These are phyloP conservation scores for Nakazawaea laoshanensis DNA, from an alignment of 805 yeast genomes.

Conservation along the genomic window DNA sequence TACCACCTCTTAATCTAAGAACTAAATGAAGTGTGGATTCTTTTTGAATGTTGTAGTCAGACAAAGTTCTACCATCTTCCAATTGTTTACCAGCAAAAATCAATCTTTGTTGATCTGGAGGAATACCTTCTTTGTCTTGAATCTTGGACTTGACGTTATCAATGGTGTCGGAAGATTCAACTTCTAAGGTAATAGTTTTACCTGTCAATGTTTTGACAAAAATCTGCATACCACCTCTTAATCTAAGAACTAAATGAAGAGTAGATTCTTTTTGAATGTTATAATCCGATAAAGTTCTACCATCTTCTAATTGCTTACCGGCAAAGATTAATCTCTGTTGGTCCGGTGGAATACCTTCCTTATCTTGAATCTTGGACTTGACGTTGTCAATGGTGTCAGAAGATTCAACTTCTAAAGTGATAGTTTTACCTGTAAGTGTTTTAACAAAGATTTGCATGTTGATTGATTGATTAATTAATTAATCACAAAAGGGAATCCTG, in stretches of 20 bases:
- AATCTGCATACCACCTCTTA: conserved; percentile 67
- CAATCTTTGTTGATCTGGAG: conserved; percentile 99
- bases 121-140: conserved; percentile 99
- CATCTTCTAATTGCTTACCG: conserved; percentile 45
- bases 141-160: conserved; percentile 98
- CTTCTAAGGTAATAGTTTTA: conserved; percentile 88
- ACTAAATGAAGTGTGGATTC: conserved; percentile 89
- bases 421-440: conserved; percentile 86
- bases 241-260: conserved; percentile 25
- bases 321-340: conserved; percentile 37
- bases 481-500: neutral
- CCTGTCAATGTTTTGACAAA: conserved; percentile 88
- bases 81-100: conserved; percentile 99
- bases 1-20: conserved; percentile 82
- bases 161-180: conserved; percentile 97
- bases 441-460: conserved; percentile 84
- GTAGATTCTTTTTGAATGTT: conserved; percentile 39
- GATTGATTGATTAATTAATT: conserved; percentile 5
- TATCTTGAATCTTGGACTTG: conserved; percentile 33
- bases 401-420: conserved; percentile 64
- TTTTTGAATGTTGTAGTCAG: conserved; percentile 98
- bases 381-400: conserved; percentile 36
- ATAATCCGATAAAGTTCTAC: conserved; percentile 92
- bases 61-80: conserved; percentile 96
- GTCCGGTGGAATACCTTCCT: conserved; percentile 37